Evolutionary conservation across 2,329 filamentous ascomycete species (phyloP).

Genomic region (Microdochium nivale): DNA sequence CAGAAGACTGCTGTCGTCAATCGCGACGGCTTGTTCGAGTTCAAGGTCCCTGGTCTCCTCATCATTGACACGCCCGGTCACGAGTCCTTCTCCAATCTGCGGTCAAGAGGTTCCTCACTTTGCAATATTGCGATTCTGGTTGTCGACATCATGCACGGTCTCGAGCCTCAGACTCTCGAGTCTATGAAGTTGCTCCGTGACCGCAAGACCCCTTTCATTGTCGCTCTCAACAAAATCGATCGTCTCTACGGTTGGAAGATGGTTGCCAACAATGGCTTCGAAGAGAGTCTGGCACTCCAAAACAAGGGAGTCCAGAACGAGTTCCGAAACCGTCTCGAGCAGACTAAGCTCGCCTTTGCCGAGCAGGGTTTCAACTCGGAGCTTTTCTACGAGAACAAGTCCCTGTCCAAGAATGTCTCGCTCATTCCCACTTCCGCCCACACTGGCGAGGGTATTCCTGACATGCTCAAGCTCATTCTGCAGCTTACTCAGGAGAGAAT

Average conservation of each 20-base stretch:
- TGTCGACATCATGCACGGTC: constrained; percentile 99
- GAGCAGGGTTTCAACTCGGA: constrained; percentile 98
- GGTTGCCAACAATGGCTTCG: constrained; percentile 97
- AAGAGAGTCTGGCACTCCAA: constrained; percentile 82
- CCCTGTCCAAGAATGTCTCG: constrained; percentile 90
- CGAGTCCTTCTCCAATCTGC: constrained; percentile 98
- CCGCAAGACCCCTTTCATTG: constrained; percentile 94
- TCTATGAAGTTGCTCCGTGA: constrained; percentile 93
- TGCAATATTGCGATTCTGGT: constrained; percentile 99
- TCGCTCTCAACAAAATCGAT: constrained; percentile 99
- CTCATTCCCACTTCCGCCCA: constrained; percentile 94
- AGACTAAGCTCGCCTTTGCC: constrained; percentile 87
- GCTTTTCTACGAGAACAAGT: constrained; percentile 96
- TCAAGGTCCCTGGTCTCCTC: constrained; percentile 94
- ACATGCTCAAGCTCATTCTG: constrained; percentile 94
- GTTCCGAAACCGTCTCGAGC: constrained; percentile 80
- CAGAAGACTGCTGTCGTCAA: constrained; percentile 94
- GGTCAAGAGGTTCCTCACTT: constrained; percentile 92
- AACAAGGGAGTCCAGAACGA: constrained; percentile 91
- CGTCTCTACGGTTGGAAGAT: constrained; percentile 98
- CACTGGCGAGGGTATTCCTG: constrained; percentile 97
- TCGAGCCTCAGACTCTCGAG: constrained; percentile 94
- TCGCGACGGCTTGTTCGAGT: constrained; percentile 79
- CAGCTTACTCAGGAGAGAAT: constrained; percentile 94
- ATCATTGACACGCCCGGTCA: constrained; percentile 98